Conservation (phyloP, 176 grass and related monocot genomes). For the Luzula sylvatica region DNA sequence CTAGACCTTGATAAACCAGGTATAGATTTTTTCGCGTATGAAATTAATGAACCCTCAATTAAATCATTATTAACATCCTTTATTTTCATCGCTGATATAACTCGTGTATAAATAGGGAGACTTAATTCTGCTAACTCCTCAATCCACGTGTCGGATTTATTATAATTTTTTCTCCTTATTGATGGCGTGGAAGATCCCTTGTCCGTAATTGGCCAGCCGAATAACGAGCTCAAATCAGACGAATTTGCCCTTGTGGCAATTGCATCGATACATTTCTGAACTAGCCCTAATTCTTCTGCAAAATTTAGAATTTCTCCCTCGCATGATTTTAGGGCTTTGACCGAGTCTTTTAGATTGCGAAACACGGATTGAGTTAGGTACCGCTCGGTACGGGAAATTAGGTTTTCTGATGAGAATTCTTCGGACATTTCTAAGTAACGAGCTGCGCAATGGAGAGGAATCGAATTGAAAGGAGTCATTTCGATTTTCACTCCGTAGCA, state of each 20-base stretch:
- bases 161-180: slow-evolving; percentile 6
- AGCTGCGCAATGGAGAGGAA: slow-evolving; percentile 70
- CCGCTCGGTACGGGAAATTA: slow-evolving; percentile 59
- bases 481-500: slow-evolving; percentile 97
- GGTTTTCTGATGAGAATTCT: slow-evolving; percentile 77
- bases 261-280: slow-evolving; percentile 67
- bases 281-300: slow-evolving; percentile 60
- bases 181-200: slow-evolving; percentile 27
- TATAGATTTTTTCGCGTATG: slow-evolving; percentile 82
- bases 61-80: slow-evolving; percentile 52
- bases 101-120: slow-evolving; percentile 51
- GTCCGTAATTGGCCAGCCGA: slow-evolving; percentile 72
- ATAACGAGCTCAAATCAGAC: slow-evolving; percentile 58
- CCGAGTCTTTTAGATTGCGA: slow-evolving; percentile 61
- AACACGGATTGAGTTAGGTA: slow-evolving; percentile 59
- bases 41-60: slow-evolving; percentile 67
- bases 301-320: slow-evolving; percentile 45
- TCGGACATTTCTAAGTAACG: slow-evolving; percentile 80
- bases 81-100: slow-evolving; percentile 79
- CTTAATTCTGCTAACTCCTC: slow-evolving; percentile 76
- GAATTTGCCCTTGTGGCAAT: slow-evolving; percentile 51
- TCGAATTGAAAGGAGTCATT: slow-evolving; percentile 56
- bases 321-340: slow-evolving; percentile 71
- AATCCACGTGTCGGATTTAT: slow-evolving; percentile 38
- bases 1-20: slow-evolving; percentile 67